phyloP scores from a whole-genome alignment of 2,329 filamentous ascomycete genomes.

The Hypoxylon sp. region DNA sequence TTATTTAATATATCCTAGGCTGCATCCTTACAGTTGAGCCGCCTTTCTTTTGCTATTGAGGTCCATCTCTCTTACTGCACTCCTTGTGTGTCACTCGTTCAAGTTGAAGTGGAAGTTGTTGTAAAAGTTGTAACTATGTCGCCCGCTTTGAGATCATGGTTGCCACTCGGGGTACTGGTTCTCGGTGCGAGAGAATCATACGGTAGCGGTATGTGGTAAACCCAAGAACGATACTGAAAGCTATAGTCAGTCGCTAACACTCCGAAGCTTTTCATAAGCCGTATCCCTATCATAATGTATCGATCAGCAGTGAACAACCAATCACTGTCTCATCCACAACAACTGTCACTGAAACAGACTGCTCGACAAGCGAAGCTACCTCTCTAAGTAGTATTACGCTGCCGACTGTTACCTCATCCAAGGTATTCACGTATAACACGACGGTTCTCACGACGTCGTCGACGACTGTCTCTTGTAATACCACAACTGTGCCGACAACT shows the following conservation, averaged over 20 bases:
- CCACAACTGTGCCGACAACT: constrained; percentile 34
- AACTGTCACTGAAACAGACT: constrained; percentile 21
- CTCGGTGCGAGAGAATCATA: constrained; percentile 34
- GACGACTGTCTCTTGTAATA: constrained; percentile 11
- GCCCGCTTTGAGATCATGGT: constrained; percentile 32
- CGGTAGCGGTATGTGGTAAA: constrained; percentile 38
- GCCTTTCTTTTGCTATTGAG: constrained; percentile 4
- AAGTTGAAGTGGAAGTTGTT: constrained; percentile 30
- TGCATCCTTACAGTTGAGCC: constrained; percentile 4
- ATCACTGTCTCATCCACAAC: constrained; percentile 21
- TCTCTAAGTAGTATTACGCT: not conserved
- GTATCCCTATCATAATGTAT: constrained; percentile 26
- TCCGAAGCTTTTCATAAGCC: constrained; percentile 25
- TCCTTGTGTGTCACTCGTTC: constrained; percentile 45
- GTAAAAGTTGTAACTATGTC: constrained; percentile 41
- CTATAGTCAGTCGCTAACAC: constrained; percentile 25
- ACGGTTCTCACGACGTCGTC: not conserved
- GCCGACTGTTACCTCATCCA: not conserved
- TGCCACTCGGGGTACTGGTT: constrained; percentile 41
- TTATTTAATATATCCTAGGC: constrained; percentile 5
- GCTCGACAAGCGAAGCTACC: constrained; percentile 6
- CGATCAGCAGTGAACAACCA: constrained; percentile 11
- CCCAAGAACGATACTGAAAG: not conserved
- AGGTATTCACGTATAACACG: not conserved
- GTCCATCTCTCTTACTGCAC: constrained; percentile 18